A percentile compares a stretch with the other conserved stretches of the same genome.
These are phyloP conservation scores for Debaryomyces subglobosus DNA, from an alignment of 1,139 yeast species.

Conservation along the genomic window DNA sequence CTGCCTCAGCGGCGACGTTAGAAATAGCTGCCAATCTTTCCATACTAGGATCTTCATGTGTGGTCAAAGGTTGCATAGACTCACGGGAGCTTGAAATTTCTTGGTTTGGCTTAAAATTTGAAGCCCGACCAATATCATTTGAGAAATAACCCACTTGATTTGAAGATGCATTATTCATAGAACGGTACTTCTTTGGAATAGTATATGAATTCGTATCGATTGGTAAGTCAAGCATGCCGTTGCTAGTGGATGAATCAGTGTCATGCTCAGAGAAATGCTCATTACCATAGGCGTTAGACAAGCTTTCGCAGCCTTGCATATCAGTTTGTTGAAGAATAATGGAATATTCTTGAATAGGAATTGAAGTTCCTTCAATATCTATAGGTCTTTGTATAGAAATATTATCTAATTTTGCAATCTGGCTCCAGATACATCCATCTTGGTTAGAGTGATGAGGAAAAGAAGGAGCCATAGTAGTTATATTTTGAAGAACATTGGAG, in stretches of 20 bases:
- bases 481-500: conserved; percentile 12
- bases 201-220: conserved; percentile 6
- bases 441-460: conserved; percentile 3
- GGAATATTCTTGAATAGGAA: conserved; percentile 10
- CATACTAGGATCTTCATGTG: background rate
- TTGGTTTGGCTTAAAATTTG: background rate
- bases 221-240: conserved; percentile 9
- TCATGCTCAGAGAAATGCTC: conserved; percentile 13
- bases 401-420: conserved; percentile 12
- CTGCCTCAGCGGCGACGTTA: conserved; percentile 10
- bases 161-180: background rate
- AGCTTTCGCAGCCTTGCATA: conserved; percentile 4
- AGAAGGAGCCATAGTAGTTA: conserved; percentile 9
- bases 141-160: background rate
- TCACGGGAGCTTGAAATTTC: background rate
- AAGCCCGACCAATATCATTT: background rate
- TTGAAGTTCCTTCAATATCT: conserved; percentile 9
- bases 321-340: conserved; percentile 5
- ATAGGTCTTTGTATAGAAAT: conserved; percentile 2
- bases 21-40: conserved; percentile 9
- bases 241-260: conserved; percentile 11
- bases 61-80: background rate
- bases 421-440: conserved; percentile 13
- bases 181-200: background rate
- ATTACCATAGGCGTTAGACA: conserved; percentile 2